Percentiles rank a stretch among this genome's conserved stretches.
Evolutionary conservation across 75 land plant genomes (phyloP).

Genomic region (Pseudotsuga menziesii): DNA sequence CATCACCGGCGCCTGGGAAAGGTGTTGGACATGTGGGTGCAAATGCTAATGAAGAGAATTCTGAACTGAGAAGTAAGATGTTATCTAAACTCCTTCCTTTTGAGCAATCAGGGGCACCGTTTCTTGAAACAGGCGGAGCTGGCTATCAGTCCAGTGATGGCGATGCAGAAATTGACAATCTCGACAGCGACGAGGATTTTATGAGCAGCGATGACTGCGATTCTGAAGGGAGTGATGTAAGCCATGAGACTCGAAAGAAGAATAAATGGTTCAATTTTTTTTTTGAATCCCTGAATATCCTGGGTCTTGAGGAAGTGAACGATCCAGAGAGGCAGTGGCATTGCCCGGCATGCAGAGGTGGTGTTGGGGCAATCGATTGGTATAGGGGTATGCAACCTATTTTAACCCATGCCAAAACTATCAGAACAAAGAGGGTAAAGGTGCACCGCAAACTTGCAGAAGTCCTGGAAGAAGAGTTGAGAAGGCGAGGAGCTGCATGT

Average conservation of each 20-base stretch:
- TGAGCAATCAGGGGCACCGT: slow-evolving; percentile 3
- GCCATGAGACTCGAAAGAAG: slow-evolving; percentile 66
- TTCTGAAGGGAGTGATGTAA: slow-evolving; percentile 56
- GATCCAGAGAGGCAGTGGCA: slow-evolving; percentile 92
- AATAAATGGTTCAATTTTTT: slow-evolving; percentile 64
- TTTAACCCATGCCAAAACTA: slow-evolving; percentile 81
- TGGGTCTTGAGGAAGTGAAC: slow-evolving; percentile 52
- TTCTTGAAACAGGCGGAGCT: neutral
- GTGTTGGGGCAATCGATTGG: slow-evolving; percentile 97
- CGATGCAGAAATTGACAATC: slow-evolving; percentile 37
- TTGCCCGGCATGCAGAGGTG: slow-evolving; percentile 87
- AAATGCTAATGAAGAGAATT: neutral
- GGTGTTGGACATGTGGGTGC: neutral
- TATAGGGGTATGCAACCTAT: slow-evolving; percentile 78
- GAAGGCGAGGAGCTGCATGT: slow-evolving; percentile 44
- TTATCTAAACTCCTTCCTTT: slow-evolving; percentile 10
- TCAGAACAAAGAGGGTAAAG: slow-evolving; percentile 59
- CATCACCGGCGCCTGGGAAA: neutral
- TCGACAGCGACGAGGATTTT: slow-evolving; percentile 56
- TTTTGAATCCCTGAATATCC: slow-evolving; percentile 49
- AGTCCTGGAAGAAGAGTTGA: slow-evolving; percentile 75
- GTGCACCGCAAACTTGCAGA: slow-evolving; percentile 69
- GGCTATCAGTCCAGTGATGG: slow-evolving; percentile 10
- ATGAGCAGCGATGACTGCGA: slow-evolving; percentile 58
- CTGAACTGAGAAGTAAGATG: neutral